Evolutionary conservation across 202 grass and related monocot genomes (phyloP).

Genomic region (Carex sylvatica): DNA sequence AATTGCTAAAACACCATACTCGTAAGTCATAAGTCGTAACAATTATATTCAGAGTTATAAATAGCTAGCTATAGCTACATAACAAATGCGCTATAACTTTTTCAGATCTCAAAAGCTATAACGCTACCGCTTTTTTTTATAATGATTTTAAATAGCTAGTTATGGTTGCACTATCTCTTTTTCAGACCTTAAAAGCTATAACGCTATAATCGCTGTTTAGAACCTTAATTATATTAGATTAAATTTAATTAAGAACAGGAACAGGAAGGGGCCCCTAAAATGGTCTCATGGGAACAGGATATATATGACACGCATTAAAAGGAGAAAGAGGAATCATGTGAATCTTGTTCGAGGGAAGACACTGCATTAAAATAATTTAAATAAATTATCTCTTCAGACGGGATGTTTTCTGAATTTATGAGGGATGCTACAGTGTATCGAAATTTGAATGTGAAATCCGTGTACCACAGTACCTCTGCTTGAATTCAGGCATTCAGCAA

Average conservation of each 20-base stretch:
- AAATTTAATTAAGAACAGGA: neutral
- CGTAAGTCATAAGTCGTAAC: neutral
- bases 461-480: neutral
- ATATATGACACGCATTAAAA: conserved; percentile 6
- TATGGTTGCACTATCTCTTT: no score
- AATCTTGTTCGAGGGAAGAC: conserved; percentile 20
- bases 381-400: neutral
- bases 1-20: neutral
- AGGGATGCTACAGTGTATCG: neutral
- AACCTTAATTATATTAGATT: neutral
- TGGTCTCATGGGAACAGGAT: neutral
- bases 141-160: no score
- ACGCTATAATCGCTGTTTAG: no score
- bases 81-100: no score
- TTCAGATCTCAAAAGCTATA: no score
- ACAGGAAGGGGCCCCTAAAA: neutral
- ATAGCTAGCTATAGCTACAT: no score
- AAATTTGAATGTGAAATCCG: conserved; percentile 21
- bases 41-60: no score
- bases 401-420: conserved; percentile 1
- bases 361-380: conserved; percentile 16
- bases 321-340: conserved; percentile 43
- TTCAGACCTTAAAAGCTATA: no score
- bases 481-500: neutral
- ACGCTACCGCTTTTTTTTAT: no score